Conservation (phyloP, 768 basidiomycete genomes). For the Mrakia blollopis region DNA sequence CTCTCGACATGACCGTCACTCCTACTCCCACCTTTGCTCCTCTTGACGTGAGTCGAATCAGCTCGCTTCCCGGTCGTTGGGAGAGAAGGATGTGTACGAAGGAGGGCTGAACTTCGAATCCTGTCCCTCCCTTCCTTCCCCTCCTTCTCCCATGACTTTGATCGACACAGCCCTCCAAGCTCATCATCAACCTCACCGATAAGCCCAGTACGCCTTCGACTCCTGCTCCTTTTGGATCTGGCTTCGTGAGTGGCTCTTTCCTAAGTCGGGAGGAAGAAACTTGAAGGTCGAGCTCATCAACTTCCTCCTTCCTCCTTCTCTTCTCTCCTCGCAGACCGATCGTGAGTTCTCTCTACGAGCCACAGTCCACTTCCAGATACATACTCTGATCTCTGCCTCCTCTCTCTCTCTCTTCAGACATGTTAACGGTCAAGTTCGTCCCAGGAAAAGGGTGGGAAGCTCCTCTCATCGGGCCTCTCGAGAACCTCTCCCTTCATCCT, state of each 20-base stretch:
- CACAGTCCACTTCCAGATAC: too few species aligned
- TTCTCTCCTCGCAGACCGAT: slow-evolving; percentile 46
- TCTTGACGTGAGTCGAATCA: neutral
- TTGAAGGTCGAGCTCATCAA: neutral
- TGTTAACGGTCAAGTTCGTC: slow-evolving; percentile 71
- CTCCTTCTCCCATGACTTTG: slow-evolving; percentile 49
- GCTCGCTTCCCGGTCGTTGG: too few species aligned
- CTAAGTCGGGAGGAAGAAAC: neutral
- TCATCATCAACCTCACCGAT: slow-evolving; percentile 28
- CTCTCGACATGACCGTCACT: neutral
- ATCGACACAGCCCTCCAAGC: slow-evolving; percentile 35
- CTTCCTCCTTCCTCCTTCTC: slow-evolving; percentile 13
- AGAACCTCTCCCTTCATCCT: slow-evolving; percentile 66
- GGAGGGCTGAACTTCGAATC: slow-evolving; percentile 2
- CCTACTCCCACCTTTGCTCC: neutral
- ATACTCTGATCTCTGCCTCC: too few species aligned
- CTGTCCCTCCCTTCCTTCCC: slow-evolving; percentile 39
- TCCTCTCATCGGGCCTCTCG: slow-evolving; percentile 81
- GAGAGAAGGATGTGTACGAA: neutral
- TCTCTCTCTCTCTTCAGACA: slow-evolving; percentile 46
- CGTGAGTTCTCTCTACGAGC: slow-evolving; percentile 37
- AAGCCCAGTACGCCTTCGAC: slow-evolving; percentile 24
- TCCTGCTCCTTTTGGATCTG: slow-evolving; percentile 29
- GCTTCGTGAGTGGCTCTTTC: slow-evolving; percentile 26
- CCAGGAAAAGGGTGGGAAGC: slow-evolving; percentile 70